These are phyloP conservation scores for Thermothelomyces thermophilus DNA, from an alignment of 2,329 filamentous ascomycete species.

Conservation along the genomic window DNA sequence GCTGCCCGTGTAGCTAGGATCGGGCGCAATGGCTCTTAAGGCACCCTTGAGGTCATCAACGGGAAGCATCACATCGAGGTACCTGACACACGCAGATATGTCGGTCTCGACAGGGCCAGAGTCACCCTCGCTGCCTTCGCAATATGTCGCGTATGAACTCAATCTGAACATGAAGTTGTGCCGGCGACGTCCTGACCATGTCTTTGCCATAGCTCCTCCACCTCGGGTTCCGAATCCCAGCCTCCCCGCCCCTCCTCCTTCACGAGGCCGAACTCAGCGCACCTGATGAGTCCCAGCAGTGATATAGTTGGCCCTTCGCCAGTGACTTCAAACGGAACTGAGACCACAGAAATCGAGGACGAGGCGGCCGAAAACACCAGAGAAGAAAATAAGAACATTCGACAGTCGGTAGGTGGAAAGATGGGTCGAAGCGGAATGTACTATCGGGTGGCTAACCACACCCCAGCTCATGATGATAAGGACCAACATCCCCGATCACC, in stretches of 20 bases:
- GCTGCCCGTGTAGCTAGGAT: conserved; percentile 4
- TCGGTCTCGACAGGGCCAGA: conserved; percentile 46
- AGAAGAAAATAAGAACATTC: conserved; percentile 28
- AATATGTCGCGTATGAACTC: conserved; percentile 45
- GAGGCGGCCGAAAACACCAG: conserved; percentile 56
- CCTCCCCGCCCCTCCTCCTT: conserved; percentile 48
- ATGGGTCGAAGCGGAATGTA: background rate
- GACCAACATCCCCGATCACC: conserved; percentile 50
- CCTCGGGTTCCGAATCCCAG: conserved; percentile 38
- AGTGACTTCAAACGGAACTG: conserved; percentile 78
- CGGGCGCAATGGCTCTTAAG: conserved; percentile 50
- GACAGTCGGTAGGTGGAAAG: conserved; percentile 22
- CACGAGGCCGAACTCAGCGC: conserved; percentile 42
- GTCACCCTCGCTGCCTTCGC: conserved; percentile 41
- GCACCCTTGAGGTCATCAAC: conserved; percentile 58
- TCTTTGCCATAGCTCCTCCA: conserved; percentile 33
- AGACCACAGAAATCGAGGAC: conserved; percentile 78
- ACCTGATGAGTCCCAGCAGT: conserved; percentile 54
- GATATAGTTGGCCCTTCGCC: conserved; percentile 74
- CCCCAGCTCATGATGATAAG: conserved; percentile 46
- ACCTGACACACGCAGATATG: conserved; percentile 50
- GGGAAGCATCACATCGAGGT: conserved; percentile 48
- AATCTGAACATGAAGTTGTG: background rate
- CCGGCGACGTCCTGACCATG: conserved; percentile 14
- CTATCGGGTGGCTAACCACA: conserved; percentile 8